Percentiles rank a stretch among this genome's conserved stretches.
These are phyloP conservation scores for Parmelia sp. DNA, from an alignment of 495 filamentous ascomycete species.

Conservation along the genomic window DNA sequence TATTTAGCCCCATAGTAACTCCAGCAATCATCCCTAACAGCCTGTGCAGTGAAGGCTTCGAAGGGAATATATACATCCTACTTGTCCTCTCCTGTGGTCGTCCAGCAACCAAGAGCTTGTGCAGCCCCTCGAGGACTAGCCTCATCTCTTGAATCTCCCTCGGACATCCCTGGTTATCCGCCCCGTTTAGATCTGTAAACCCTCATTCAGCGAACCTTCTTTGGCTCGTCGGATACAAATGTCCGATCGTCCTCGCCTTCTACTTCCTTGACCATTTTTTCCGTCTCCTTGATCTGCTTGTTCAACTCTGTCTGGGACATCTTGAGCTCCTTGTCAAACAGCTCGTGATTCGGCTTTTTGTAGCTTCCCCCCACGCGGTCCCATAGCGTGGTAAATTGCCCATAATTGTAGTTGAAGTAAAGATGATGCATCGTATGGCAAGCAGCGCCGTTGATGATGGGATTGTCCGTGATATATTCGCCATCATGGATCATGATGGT, in stretches of 20 bases:
- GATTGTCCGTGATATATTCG: conserved; percentile 84
- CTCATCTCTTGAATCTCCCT: no score
- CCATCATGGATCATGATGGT: conserved; percentile 97
- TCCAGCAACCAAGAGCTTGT: no score
- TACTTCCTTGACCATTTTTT: conserved; percentile 71
- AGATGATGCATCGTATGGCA: conserved; percentile 96
- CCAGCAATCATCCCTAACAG: no score
- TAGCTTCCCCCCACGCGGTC: conserved; percentile 87
- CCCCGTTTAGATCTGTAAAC: no score
- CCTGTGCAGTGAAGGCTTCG: no score
- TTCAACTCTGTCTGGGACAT: conserved; percentile 78
- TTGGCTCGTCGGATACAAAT: no score
- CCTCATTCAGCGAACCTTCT: no score
- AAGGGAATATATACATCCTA: no score
- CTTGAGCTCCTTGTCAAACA: conserved; percentile 83
- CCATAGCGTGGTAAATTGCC: conserved; percentile 94
- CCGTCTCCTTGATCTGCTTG: conserved; percentile 77
- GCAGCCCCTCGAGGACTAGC: no score
- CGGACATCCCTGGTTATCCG: no score
- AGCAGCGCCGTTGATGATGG: conserved; percentile 87
- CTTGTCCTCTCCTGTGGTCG: no score
- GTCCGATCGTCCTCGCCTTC: conserved; percentile 85
- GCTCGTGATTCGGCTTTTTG: conserved; percentile 75
- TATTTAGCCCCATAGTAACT: no score
- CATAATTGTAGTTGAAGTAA: conserved; percentile 98